Evolutionary conservation across 2,329 filamentous ascomycete species (phyloP), one percentile per base, ranked within the genome.

Genomic region (Aspergillus niger): DNA sequence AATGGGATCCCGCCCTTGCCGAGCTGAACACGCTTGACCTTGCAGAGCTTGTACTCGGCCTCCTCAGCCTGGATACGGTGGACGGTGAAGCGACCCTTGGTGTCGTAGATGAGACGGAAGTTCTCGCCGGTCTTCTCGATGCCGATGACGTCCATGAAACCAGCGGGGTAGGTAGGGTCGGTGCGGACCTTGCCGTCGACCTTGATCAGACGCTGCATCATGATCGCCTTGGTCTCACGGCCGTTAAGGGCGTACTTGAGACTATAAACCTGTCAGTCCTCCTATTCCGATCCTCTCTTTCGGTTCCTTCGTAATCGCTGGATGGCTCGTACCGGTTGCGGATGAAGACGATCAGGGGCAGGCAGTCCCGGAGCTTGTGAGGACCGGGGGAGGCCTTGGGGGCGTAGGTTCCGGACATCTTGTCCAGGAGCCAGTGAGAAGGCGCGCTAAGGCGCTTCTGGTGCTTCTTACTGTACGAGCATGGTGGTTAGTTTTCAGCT

Each of bases 61-160:
- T 99, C 95, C 87, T 98, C 95, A 74, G 88, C 85, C 82, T 96
- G 94, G 85, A 99, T 98, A 79, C 95, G 91, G 91, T 99, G 95
- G 80, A 99, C 93, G 81, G 95, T 97, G 91, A 98, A 99, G 81
- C 95, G 94, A 76, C 95, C 95, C 91, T 99, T 99, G 90, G 94
- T 99, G 83, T 99, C 95, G 89, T 98, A 99, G 88, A 99, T 86
- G 74, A 99, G 92, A 75, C 95, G 94, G 92, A 99, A 99, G 91
- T 97, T 91, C 90, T 99, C 95, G 89, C 93, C 93, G 64, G 95
- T 99, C 92, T 99, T 99, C 84, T 99, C 95, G 80, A 99, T 96
- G 77, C 86, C 86, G 86, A 99, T 97, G 80, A 99, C 95, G 81
- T 99, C 95, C 95, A 98, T 98, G 89, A 96, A 97, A 77, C 95